Percentiles rank a stretch among this genome's conserved stretches.
Evolutionary conservation across 108 stramenopile species (phyloP).

Genomic region (Cyclostephanos tholiformis): DNA sequence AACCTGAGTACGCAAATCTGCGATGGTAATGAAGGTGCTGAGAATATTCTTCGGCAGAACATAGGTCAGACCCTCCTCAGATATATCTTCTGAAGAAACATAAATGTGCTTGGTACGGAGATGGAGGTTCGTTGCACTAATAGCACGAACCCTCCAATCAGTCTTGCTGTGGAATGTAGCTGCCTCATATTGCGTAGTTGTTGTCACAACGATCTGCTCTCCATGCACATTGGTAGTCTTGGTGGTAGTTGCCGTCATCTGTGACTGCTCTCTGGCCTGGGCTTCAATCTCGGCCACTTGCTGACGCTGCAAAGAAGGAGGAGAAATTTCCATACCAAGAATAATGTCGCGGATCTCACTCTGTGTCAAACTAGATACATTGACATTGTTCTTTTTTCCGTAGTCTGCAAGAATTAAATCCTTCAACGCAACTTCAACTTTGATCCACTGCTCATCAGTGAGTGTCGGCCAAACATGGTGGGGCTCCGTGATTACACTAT

Average conservation of each 20-base stretch:
- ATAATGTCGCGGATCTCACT: constrained; percentile 99
- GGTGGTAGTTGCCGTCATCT: constrained; percentile 96
- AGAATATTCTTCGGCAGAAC: constrained; percentile 99
- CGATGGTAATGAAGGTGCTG: constrained; percentile 93
- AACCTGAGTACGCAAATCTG: constrained; percentile 96
- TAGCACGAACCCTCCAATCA: constrained; percentile 99
- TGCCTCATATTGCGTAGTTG: constrained; percentile 97
- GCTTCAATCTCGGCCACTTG: constrained; percentile 99
- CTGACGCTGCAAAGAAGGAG: constrained; percentile 97
- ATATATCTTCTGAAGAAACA: constrained; percentile 95
- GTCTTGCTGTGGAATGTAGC: constrained; percentile 98
- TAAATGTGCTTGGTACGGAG: constrained; percentile 98
- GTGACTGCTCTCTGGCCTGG: constrained; percentile 94
- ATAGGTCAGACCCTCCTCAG: constrained; percentile 97
- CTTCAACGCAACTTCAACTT: constrained; percentile 98
- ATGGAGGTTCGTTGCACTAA: constrained; percentile 98
- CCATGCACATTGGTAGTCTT: constrained; percentile 99
- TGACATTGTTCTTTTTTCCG: constrained; percentile 99
- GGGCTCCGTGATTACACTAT: constrained; percentile 96
- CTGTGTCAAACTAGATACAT: constrained; percentile 98
- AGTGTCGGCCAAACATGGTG: constrained; percentile 99
- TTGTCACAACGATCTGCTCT: constrained; percentile 98
- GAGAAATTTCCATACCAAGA: constrained; percentile 99
- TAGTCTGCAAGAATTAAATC: constrained; percentile 99
- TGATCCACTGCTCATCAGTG: constrained; percentile 99